phyloP scores from a whole-genome alignment of 495 filamentous ascomycete species.

The Aspergillus steynii region DNA sequence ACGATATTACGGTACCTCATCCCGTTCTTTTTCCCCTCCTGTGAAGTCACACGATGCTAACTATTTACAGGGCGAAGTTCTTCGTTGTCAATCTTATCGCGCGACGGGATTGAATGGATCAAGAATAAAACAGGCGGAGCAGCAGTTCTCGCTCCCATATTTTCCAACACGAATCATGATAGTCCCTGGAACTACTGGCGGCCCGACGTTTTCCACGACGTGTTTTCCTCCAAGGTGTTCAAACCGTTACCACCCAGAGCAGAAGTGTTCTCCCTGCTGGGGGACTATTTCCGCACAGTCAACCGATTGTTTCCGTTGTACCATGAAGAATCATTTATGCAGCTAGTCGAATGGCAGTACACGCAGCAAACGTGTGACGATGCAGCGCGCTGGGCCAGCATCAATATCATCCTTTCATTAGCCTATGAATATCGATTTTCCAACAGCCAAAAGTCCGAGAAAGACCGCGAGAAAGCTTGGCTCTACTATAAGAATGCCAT shows the following conservation, averaged over 20 bases:
- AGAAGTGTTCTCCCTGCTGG: conserved; percentile 76
- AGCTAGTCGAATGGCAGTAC: conserved; percentile 91
- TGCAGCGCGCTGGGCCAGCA: conserved; percentile 93
- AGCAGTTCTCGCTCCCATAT: conserved; percentile 84
- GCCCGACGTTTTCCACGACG: conserved; percentile 84
- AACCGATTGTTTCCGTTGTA: conserved; percentile 97
- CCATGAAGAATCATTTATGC: conserved; percentile 94
- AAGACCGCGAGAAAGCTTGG: conserved; percentile 89
- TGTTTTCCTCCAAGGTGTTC: conserved; percentile 81
- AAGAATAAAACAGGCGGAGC: conserved; percentile 90
- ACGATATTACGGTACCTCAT: conserved; percentile 77
- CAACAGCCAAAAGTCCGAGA: conserved; percentile 79
- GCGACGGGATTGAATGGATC: conserved; percentile 95
- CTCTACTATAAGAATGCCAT: conserved; percentile 94
- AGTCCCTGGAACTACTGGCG: conserved; percentile 90
- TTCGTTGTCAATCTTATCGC: conserved; percentile 91
- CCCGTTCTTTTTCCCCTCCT: not conserved
- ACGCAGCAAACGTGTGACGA: conserved; percentile 87
- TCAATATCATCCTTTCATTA: conserved; percentile 90
- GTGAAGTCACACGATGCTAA: conserved; percentile 15
- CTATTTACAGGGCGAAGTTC: conserved; percentile 73
- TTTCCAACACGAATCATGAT: conserved; percentile 68
- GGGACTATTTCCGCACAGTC: conserved; percentile 92
- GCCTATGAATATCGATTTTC: conserved; percentile 86
- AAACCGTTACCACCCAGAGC: conserved; percentile 74